Conservation (phyloP, 495 filamentous ascomycete species). For the Tuber calosporum region DNA sequence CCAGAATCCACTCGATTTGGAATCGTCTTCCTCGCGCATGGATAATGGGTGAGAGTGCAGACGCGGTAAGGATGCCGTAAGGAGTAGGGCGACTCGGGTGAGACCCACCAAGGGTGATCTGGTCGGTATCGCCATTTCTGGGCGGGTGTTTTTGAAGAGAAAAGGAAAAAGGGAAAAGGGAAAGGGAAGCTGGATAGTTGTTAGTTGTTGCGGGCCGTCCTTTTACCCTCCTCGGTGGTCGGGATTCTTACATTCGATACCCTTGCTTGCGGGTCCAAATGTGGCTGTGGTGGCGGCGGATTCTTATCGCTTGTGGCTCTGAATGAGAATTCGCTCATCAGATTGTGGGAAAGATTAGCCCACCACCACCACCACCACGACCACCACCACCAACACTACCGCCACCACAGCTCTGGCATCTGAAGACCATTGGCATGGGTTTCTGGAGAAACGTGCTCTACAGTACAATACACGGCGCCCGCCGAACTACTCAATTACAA, state of each 20-base stretch:
- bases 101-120: slow-evolving; percentile 3
- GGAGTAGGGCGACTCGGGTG: slow-evolving; percentile 19
- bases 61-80: slow-evolving; percentile 28
- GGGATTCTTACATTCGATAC: too few relatives aligned
- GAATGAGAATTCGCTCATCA: neutral
- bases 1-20: slow-evolving; percentile 52
- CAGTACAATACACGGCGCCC: neutral
- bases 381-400: neutral
- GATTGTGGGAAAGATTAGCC: too few relatives aligned
- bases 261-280: neutral
- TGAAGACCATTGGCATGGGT: neutral
- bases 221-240: too few relatives aligned
- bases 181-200: neutral
- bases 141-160: neutral
- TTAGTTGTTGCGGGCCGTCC: neutral
- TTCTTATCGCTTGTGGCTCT: neutral
- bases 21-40: slow-evolving; percentile 47
- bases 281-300: neutral
- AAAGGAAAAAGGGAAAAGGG: neutral
- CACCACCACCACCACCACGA: neutral
- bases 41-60: slow-evolving; percentile 28
- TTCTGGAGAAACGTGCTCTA: neutral
- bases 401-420: neutral
- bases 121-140: neutral
- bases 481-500: neutral